Conservation (phyloP, 805 yeast species). For the Wickerhamomyces queroliae region DNA sequence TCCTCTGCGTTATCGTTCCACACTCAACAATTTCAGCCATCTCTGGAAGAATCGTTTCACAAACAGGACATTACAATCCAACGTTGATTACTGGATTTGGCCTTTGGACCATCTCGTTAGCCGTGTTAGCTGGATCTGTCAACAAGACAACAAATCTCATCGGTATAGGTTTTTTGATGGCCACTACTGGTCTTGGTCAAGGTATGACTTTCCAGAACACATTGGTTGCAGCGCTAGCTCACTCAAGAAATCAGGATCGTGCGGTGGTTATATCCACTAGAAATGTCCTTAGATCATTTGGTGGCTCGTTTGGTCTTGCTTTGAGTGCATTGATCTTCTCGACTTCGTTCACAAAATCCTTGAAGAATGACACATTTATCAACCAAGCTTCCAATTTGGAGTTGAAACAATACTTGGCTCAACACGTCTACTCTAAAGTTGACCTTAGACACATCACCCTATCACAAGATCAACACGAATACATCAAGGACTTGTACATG, state of each 20-base stretch:
- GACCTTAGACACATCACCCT: slow-evolving; percentile 5
- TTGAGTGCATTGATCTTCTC: slow-evolving; percentile 23
- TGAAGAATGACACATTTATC: slow-evolving; percentile 10
- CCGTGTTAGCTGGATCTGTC: slow-evolving; percentile 7
- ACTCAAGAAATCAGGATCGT: slow-evolving; percentile 47
- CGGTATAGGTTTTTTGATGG: slow-evolving; percentile 29
- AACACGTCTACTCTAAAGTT: slow-evolving; percentile 15
- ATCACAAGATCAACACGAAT: slow-evolving; percentile 5
- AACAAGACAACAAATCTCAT: slow-evolving; percentile 16
- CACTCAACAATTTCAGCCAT: slow-evolving; percentile 8
- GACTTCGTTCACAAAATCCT: slow-evolving; percentile 4
- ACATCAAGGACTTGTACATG: slow-evolving; percentile 13
- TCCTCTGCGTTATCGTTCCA: slow-evolving; percentile 12
- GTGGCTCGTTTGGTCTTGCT: slow-evolving; percentile 59
- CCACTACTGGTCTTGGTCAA: slow-evolving; percentile 35
- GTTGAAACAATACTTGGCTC: slow-evolving; percentile 6
- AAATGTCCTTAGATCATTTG: slow-evolving; percentile 51
- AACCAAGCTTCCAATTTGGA: slow-evolving; percentile 7
- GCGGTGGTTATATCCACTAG: slow-evolving; percentile 55
- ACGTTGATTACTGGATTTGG: slow-evolving; percentile 15
- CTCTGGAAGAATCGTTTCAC: slow-evolving; percentile 11
- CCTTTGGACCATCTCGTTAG: slow-evolving; percentile 10
- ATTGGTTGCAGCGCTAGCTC: slow-evolving; percentile 29
- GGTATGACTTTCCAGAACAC: slow-evolving; percentile 17
- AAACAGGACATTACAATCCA: slow-evolving; percentile 11